phyloP scores from a whole-genome alignment of 495 filamentous ascomycete species.

The Thermochaetoides thermophila region DNA sequence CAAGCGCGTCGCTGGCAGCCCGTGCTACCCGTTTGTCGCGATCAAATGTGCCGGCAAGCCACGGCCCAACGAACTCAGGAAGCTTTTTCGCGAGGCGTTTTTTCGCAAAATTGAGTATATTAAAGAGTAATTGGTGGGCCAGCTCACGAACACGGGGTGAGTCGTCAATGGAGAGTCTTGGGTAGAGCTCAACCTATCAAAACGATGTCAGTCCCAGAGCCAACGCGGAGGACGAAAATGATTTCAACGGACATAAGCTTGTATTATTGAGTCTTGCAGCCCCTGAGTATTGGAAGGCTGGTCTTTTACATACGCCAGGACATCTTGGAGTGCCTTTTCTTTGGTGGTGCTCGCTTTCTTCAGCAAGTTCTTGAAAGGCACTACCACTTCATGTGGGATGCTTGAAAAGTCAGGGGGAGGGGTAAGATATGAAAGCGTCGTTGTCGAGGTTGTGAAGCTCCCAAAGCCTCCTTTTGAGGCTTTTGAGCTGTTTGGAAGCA shows the following conservation, averaged over 20 bases:
- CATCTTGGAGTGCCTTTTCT: conserved; percentile 79
- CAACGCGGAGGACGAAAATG: no score
- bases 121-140: conserved; percentile 59
- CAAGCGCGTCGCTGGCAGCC: conserved; percentile 60
- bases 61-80: conserved; percentile 62
- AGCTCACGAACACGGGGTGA: conserved; percentile 76
- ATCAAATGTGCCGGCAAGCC: conserved; percentile 81
- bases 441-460: conserved; percentile 26
- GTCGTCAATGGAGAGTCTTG: conserved; percentile 74
- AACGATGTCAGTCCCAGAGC: background rate
- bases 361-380: conserved; percentile 77
- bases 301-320: conserved; percentile 46
- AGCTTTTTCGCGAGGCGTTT: conserved; percentile 70
- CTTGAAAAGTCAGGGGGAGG: conserved; percentile 69
- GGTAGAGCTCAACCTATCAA: conserved; percentile 64
- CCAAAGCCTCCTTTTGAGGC: conserved; percentile 8
- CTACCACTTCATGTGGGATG: conserved; percentile 67
- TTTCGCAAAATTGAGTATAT: conserved; percentile 53
- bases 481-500: conserved; percentile 1
- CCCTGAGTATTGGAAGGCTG: conserved; percentile 35
- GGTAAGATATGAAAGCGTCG: conserved; percentile 64
- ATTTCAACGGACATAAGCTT: conserved; percentile 69
- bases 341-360: conserved; percentile 93
- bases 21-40: conserved; percentile 58
- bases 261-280: conserved; percentile 60